Base-by-base conservation (phyloP, 192 early-diverging fungal genomes). In the Entrophospora sp. region DNA sequence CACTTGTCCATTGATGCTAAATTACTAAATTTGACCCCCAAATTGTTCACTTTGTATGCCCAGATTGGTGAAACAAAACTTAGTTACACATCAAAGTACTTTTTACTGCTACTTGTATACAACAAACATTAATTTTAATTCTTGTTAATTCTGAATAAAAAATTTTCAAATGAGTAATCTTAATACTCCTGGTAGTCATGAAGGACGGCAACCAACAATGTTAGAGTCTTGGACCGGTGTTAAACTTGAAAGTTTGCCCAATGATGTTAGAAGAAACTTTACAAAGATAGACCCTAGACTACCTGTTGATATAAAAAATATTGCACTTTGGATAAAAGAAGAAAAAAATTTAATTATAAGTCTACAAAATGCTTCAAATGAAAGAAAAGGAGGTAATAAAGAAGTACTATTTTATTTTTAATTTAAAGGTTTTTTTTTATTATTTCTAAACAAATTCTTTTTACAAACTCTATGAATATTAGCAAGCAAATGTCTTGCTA, bases 381-480 rank as follows among this genome's bases (percentile, higher is more conserved):
- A 66, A 55, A 66, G 51, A 22, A 66, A 24, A 42, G 49, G 37
- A 66, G 64, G 64, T 55, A n/a, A n/a, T n/a, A n/a, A n/a, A n/a
- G n/a, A n/a, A n/a, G n/a, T n/a, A n/a, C n/a, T 31, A 28, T 22
- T 45, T 14, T 59, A 32, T 0, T 14, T 1, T 0, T 28, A 3
- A 9, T 35, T 16, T 4, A 55, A 55, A 9, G 16, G 1, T 2
- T 20, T 4, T 38, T 3, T 38, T 5, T 22, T 7, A 38, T 20
- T 13, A 14, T 27, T 1, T 27, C 14, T 42, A 1, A 30, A 34
- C 14, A 5, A 2, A 30, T 46, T 62, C 12, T 18, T 40, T 14
- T 62, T 45, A 14, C 31, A 16, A 20, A 44, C n/a, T n/a, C n/a
- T n/a, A n/a, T n/a, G 18, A 14, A 13, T 10, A 28, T 20, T 43